phyloP scores from a whole-genome alignment of 2,329 filamentous ascomycete genomes.

The Dendryphion nanum region DNA sequence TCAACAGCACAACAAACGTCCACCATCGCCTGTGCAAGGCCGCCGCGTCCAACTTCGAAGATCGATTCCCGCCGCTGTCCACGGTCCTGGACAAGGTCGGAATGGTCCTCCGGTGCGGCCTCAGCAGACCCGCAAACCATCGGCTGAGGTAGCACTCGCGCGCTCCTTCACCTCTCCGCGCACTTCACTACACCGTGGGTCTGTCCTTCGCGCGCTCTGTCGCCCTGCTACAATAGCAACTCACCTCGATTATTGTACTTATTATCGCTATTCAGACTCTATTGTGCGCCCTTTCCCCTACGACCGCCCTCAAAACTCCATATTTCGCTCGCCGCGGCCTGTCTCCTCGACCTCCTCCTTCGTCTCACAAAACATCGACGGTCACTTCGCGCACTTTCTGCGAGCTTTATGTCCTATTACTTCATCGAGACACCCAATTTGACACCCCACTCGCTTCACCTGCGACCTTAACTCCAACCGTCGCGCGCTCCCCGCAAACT shows the following conservation, averaged over 20 bases:
- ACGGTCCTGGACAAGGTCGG: conserved; percentile 15
- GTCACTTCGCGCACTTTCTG: not conserved
- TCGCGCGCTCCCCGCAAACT: no score
- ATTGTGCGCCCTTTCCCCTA: not conserved
- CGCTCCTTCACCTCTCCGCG: conserved; percentile 9
- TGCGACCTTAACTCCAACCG: no score
- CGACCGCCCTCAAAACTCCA: no score
- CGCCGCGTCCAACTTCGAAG: conserved; percentile 4
- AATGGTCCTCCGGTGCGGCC: conserved; percentile 25
- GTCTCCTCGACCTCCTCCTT: no score
- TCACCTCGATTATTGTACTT: not conserved
- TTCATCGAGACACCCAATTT: no score
- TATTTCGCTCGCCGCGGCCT: no score
- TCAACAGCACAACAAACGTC: conserved; percentile 5
- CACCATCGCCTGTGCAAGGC: conserved; percentile 1
- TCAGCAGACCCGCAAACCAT: conserved; percentile 21
- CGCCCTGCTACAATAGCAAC: not conserved
- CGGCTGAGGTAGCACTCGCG: conserved; percentile 27
- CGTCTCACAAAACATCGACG: no score
- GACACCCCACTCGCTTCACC: not conserved
- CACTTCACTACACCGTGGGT: conserved; percentile 12
- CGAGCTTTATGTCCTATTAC: not conserved
- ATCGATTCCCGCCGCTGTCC: conserved; percentile 9
- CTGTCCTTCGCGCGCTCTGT: conserved; percentile 1
- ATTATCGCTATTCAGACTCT: not conserved